These are phyloP conservation scores for Umbelopsis sp. DNA, from an alignment of 192 early-diverging fungal species.

Conservation along the genomic window DNA sequence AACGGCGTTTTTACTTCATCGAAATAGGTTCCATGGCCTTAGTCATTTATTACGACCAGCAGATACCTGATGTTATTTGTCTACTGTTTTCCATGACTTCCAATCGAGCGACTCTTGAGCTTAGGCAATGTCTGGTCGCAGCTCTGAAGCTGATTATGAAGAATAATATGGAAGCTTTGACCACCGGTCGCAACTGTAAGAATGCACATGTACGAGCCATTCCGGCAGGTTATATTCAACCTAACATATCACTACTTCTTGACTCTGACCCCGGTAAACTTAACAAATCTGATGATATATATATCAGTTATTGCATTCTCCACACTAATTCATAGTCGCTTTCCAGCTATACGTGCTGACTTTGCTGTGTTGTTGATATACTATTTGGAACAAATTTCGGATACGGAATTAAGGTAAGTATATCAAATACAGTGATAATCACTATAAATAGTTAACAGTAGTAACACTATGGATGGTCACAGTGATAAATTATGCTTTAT, in stretches of 20 bases:
- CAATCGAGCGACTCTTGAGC: neutral
- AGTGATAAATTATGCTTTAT: neutral
- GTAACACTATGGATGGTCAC: neutral
- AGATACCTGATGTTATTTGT: neutral
- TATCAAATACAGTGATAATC: neutral
- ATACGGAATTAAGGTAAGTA: neutral
- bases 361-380: neutral
- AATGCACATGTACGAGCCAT: neutral
- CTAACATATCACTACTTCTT: neutral
- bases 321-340: neutral
- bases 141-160: constrained; percentile 12
- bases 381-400: constrained; percentile 11
- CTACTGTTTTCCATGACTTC: neutral
- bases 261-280: neutral
- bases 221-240: neutral
- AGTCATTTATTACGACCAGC: constrained; percentile 1
- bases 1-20: too few relatives aligned
- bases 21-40: neutral
- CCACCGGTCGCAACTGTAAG: neutral
- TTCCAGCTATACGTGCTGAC: neutral
- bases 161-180: neutral
- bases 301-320: neutral
- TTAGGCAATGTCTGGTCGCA: neutral
- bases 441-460: neutral
- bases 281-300: neutral